phyloP scores from a whole-genome alignment of 345 rosid genomes.

The Euphorbia tirucalli region DNA sequence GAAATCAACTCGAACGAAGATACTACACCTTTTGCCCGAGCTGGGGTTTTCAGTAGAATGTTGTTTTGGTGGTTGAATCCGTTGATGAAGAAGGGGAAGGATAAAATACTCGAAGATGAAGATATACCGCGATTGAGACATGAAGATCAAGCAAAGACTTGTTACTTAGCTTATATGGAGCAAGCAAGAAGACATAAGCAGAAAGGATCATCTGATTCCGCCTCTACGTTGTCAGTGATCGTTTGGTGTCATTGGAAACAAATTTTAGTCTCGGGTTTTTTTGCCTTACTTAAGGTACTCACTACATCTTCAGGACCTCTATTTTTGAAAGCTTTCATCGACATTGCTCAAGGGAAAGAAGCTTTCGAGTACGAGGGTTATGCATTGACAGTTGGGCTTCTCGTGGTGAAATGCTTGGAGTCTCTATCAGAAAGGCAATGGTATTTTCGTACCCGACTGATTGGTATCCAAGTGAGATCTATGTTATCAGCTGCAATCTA shows the following conservation, averaged over 20 bases:
- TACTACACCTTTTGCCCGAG: background rate
- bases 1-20: background rate
- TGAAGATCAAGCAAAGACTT: background rate
- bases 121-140: background rate
- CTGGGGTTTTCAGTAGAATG: background rate
- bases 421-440: slow-evolving; percentile 56
- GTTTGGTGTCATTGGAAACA: background rate
- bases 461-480: slow-evolving; percentile 48
- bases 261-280: background rate
- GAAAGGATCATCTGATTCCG: background rate
- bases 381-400: slow-evolving; percentile 29
- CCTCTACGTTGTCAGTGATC: background rate
- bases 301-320: background rate
- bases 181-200: background rate
- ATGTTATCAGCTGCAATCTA: slow-evolving; percentile 44
- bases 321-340: background rate
- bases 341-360: slow-evolving; percentile 22
- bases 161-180: background rate
- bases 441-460: slow-evolving; percentile 37
- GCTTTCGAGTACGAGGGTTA: slow-evolving; percentile 37
- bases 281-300: background rate
- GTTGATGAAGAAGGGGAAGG: background rate
- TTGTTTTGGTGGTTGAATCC: background rate
- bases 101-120: background rate
- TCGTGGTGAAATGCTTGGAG: slow-evolving; percentile 47